These are phyloP conservation scores for Tylopilus cervinicoccineus DNA, from an alignment of 768 basidiomycete genomes.

Conservation along the genomic window DNA sequence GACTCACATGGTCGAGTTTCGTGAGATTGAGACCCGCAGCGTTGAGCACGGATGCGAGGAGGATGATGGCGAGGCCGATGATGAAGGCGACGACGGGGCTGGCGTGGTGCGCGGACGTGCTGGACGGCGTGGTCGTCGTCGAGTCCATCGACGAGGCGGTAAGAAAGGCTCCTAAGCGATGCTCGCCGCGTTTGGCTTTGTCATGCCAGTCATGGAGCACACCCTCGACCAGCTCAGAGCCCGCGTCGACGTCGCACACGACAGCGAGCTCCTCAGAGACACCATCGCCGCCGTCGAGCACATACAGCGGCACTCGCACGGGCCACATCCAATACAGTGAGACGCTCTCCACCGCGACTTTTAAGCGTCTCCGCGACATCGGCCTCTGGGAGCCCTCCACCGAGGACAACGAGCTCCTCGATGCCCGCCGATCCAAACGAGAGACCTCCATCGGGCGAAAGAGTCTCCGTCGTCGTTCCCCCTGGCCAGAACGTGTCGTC, in stretches of 20 bases:
- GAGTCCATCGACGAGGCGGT: conserved; percentile 18
- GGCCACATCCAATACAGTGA: conserved; percentile 22
- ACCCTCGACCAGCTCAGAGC: conserved; percentile 26
- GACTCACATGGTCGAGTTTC: conserved; percentile 84
- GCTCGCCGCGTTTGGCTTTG: not conserved
- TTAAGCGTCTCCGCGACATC: conserved; percentile 16
- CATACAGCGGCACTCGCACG: conserved; percentile 21
- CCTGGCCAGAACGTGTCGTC: conserved; percentile 9
- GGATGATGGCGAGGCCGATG: conserved; percentile 81
- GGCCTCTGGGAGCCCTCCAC: conserved; percentile 24
- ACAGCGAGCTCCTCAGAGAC: conserved; percentile 18
- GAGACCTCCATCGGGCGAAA: not conserved
- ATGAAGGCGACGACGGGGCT: conserved; percentile 70
- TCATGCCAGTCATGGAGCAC: conserved; percentile 24
- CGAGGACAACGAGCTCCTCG: conserved; percentile 27
- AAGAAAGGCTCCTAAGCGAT: conserved; percentile 18
- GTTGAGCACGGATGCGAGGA: conserved; percentile 81
- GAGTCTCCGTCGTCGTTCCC: conserved; percentile 15
- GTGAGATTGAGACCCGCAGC: conserved; percentile 93
- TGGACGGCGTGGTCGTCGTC: conserved; percentile 14
- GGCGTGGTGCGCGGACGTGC: conserved; percentile 35
- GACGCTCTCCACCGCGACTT: conserved; percentile 19
- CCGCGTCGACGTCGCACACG: conserved; percentile 5
- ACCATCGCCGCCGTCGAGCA: conserved; percentile 17
- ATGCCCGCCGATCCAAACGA: conserved; percentile 6